Base-by-base conservation (phyloP, 345 rosid species). In the Sisymbrium irio region DNA sequence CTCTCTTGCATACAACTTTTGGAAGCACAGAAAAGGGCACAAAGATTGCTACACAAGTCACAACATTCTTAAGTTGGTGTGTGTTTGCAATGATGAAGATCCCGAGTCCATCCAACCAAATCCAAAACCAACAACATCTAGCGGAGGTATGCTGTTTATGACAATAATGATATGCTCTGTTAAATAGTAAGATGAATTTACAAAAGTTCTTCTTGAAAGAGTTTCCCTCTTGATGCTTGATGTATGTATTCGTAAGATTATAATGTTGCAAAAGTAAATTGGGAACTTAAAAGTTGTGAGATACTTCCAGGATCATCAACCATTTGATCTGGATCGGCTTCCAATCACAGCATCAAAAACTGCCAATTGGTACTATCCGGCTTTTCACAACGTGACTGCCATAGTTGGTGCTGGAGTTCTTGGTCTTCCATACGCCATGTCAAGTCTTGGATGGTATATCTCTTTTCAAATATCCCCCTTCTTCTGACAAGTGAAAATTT, bases 331-430 rank as follows among this genome's bases (percentile, higher is more conserved):
- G 37, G 82, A 81, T 19, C 83, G 89, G 88, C 85, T 88, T 47
- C 88, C 93, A 11, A 75, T 88, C 74, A 86, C 93, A 37, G 82
- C 79, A 19, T 86, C 90, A 0, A 12, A 90, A 47, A 76, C 62
- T 39, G 88, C 85, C 7, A 88, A 83, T 7, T 88, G 90, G 86
- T 84, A 86, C 79, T 80, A 82, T 18, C 79, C 93, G 5, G 82
- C 83, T 54, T 86, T 86, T 58, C 93, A 84, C 79, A 88, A 88
- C 80, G 87, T 84, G 79, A 86, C 85, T 0, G 89, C 88, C 75
- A 85, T 86, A 73, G 90, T 88, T 22, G 90, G 90, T 14, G 85
- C 90, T 1, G 87, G 88, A 0, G 85, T 86, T 36, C 72, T 86
- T 14, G 85, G 81, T 28, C 88, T 86, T 13, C 93, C 93, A 46